A percentile compares a stretch with the other conserved stretches of the same genome.
Conservation (phyloP, 805 yeast genomes). For the Lachancea thermotolerans region DNA sequence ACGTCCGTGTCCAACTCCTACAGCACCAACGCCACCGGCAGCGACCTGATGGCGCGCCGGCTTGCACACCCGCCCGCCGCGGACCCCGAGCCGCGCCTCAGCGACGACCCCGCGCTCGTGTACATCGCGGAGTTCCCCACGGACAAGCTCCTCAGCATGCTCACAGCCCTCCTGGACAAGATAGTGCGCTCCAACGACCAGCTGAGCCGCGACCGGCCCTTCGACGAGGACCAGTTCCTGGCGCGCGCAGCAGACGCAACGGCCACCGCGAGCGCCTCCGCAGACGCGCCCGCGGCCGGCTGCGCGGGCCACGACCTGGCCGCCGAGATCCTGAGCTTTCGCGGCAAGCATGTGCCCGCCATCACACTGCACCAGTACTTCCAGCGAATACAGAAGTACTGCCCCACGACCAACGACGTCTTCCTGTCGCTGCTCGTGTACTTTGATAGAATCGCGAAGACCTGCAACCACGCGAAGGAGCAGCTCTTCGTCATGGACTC, state of each 20-base stretch:
- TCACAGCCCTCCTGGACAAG: conserved; percentile 75
- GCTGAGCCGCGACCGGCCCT: conserved; percentile 25
- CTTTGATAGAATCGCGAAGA: conserved; percentile 86
- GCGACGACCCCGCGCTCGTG: conserved; percentile 11
- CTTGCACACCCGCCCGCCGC: neutral
- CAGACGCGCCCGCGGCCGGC: neutral
- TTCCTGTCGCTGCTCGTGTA: conserved; percentile 84
- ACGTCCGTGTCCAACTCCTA: conserved; percentile 5
- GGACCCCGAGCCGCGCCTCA: conserved; percentile 8
- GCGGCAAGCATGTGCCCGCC: conserved; percentile 95
- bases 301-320: conserved; percentile 1
- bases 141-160: conserved; percentile 73
- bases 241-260: too few species aligned
- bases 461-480: conserved; percentile 30
- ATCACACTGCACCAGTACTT: conserved; percentile 85
- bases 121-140: conserved; percentile 79
- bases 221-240: neutral
- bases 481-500: conserved; percentile 92
- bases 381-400: conserved; percentile 85
- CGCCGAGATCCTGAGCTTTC: conserved; percentile 66
- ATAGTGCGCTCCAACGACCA: conserved; percentile 88
- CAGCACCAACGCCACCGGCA: neutral
- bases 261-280: neutral
- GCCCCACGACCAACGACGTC: conserved; percentile 98
- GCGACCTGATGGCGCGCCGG: neutral